Evolutionary conservation across 2,329 filamentous ascomycete genomes (phyloP), one percentile per base, ranked within the genome.

Genomic region (Neopestalotiopsis sp.): DNA sequence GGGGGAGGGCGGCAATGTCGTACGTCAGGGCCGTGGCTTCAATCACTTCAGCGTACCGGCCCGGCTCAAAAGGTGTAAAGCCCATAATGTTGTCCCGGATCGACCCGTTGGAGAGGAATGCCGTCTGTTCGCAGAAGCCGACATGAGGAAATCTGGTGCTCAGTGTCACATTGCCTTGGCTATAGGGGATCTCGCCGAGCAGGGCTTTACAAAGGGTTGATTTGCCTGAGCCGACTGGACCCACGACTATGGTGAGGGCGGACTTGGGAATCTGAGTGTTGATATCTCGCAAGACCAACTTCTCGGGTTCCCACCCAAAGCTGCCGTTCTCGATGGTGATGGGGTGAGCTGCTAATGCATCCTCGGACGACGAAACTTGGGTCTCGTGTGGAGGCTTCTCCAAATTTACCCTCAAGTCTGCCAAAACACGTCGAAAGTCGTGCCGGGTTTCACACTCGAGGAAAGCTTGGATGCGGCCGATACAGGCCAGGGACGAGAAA

Each of bases 161-260:
- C 62, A 79, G 67, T 1, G 70, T 45, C 7, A 81, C 73, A 4
- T 57, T 71, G 6, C 78, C 79, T 28, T 72, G 62, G 5, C 67
- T 63, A 1, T 75, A 72, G 0, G 80, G 78, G 4, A 78, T 75
- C 71, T 83, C 80, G 7, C 81, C 79, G 0, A 83, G 73, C 0
- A 85, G 72, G 0, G 78, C 78, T 64, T 81, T 82, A 69, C 83
- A 79, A 0, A 85, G 71, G 0, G 84, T 82, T 0, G 80, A 83
- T 69, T 86, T 86, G 0, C 84, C 84, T 0, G 80, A 81, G 1
- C 80, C 84, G 4, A 85, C 76, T 0, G 83, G 82, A 0, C 84
- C 83, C 9, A 84, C 74, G 0, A 85, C 72, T 3, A 85, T 77
- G 34, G 61, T 81, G 10, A 85, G 75, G 3, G 78, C 72, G 4